Evolutionary conservation across 2,329 filamentous ascomycete species (phyloP).

Genomic region (Aspergillus sp.): DNA sequence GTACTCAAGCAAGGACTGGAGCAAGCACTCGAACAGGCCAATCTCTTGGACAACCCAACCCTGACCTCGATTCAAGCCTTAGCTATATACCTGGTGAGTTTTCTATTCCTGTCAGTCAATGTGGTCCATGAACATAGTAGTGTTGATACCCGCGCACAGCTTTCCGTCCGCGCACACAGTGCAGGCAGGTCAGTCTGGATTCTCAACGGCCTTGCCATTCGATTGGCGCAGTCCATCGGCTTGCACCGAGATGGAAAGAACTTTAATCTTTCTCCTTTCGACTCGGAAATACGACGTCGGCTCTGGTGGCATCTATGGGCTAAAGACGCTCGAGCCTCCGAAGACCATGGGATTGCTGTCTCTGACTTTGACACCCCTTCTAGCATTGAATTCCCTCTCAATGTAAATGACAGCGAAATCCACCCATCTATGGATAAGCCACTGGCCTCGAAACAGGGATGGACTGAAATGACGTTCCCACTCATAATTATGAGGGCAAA

Average conservation of each 20-base stretch:
- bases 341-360: slow-evolving; percentile 47
- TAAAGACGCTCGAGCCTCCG: slow-evolving; percentile 44
- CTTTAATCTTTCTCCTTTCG: slow-evolving; percentile 39
- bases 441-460: slow-evolving; percentile 40
- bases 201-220: slow-evolving; percentile 47
- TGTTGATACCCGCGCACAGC: slow-evolving; percentile 1
- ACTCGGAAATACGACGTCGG: slow-evolving; percentile 57
- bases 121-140: neutral
- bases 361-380: slow-evolving; percentile 40
- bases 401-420: slow-evolving; percentile 47
- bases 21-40: slow-evolving; percentile 24
- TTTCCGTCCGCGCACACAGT: slow-evolving; percentile 2
- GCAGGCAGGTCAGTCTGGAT: slow-evolving; percentile 29
- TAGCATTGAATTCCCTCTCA: slow-evolving; percentile 47
- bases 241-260: slow-evolving; percentile 53
- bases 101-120: neutral
- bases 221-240: slow-evolving; percentile 51
- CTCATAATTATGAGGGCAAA: slow-evolving; percentile 44
- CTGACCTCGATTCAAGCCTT: slow-evolving; percentile 15
- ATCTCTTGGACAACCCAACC: slow-evolving; percentile 31
- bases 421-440: slow-evolving; percentile 41
- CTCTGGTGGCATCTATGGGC: slow-evolving; percentile 60
- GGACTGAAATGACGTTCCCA: slow-evolving; percentile 49
- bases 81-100: slow-evolving; percentile 24
- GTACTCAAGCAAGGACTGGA: slow-evolving; percentile 18